phyloP scores from a whole-genome alignment of 139 green algal genomes.

The Coccomyxa sp. region DNA sequence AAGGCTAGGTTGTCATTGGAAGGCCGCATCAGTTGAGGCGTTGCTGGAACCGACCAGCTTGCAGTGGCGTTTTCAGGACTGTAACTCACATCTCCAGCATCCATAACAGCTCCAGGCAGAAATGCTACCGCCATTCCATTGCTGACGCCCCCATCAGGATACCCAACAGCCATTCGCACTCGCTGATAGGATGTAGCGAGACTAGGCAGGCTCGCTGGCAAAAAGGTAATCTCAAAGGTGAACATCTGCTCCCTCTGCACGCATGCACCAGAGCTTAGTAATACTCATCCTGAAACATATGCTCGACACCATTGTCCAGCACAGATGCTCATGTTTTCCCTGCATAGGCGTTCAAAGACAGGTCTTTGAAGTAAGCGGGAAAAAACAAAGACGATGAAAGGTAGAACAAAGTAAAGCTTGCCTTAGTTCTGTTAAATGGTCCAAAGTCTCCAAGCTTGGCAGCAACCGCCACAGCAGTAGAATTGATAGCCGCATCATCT shows the following conservation, averaged over 20 bases:
- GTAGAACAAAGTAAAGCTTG: not conserved
- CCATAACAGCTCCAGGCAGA: not conserved
- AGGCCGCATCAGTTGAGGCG: not conserved
- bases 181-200: not conserved
- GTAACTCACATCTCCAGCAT: not conserved
- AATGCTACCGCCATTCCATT: conserved; percentile 12
- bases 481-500: conserved; percentile 6
- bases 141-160: conserved; percentile 13
- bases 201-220: not conserved
- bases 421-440: conserved; percentile 10
- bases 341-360: not conserved
- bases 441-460: conserved; percentile 13
- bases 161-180: conserved; percentile 2
- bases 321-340: not conserved
- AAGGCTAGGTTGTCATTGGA: not conserved
- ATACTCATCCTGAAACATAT: not conserved
- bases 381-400: not conserved
- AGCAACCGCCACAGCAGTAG: not conserved
- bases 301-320: not conserved
- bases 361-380: not conserved
- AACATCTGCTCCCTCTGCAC: not conserved
- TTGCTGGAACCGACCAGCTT: conserved; percentile 13
- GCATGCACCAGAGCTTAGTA: not conserved
- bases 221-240: conserved; percentile 1
- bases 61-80: not conserved